Base-by-base conservation (phyloP, 768 basidiomycete species). In the Russula lepida region DNA sequence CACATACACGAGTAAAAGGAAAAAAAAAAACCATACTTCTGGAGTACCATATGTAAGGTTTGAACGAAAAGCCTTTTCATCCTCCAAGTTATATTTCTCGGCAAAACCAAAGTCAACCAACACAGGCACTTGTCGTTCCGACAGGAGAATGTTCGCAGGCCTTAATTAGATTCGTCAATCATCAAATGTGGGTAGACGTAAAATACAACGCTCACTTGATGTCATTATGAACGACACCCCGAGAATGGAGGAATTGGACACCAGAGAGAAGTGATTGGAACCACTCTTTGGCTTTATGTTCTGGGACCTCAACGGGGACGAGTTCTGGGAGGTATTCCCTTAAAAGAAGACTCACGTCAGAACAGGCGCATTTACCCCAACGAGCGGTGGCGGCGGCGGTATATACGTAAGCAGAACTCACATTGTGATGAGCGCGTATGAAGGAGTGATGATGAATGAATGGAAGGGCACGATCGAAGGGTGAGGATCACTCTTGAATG, bases 101-200 rank as follows among this genome's bases (percentile, higher is more conserved):
- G 95, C 92, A 67, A 98, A 99, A 1, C 97, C 95, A 68, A 97
- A 99, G 73, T 98, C 97, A 39, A 97, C 88, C 4, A 98, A 81
- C 3, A 97, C 88, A 0, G 93, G 92, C 1, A 93, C 76, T 68
- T 86, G 86, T 65, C 85, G 79, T 57, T 75, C 73, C 0, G 89
- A 89, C 49, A 99, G 78, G 2, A 99, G 80, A 66, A 99, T 92
- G 69, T 99, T 99, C 17, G 93, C 91, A 1, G 93, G 93, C 68
- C 92, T 95, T 64, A 9, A 56, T 30, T 37, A 15, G 12, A 49
- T 13, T 21, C 21, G 23, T 54, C 21, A 49, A 41, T 48, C 17
- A 21, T 57, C 58, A 37, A 43, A 44, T 62, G 6, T 56, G 49
- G 3, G 23, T 63, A 50, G 57, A 56, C 19, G 44, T n/a, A 59